These are phyloP conservation scores for Aplosporella prunicola DNA, from an alignment of 2,329 filamentous ascomycete species.

Conservation along the genomic window DNA sequence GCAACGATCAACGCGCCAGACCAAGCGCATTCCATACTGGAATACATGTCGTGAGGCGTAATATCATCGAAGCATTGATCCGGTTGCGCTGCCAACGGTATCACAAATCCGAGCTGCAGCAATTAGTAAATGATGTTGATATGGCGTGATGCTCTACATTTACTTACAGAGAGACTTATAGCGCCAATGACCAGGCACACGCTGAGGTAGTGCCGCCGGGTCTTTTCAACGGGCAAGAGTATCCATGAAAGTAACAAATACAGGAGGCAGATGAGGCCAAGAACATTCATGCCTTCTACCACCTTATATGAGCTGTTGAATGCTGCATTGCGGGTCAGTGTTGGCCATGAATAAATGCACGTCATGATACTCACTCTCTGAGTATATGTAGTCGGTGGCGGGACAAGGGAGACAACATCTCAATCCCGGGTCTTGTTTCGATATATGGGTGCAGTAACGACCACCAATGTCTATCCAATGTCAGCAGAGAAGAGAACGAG, in stretches of 20 bases:
- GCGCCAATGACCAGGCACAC: slow-evolving; percentile 73
- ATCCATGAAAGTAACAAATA: slow-evolving; percentile 75
- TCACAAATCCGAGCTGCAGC: slow-evolving; percentile 73
- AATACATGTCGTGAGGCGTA: slow-evolving; percentile 87
- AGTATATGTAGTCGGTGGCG: slow-evolving; percentile 65
- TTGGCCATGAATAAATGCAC: neutral
- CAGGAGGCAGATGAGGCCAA: slow-evolving; percentile 58
- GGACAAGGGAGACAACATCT: slow-evolving; percentile 88
- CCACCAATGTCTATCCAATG: slow-evolving; percentile 39
- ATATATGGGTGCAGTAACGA: slow-evolving; percentile 47
- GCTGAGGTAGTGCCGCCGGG: slow-evolving; percentile 84
- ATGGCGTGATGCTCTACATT: no score
- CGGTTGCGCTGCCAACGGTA: slow-evolving; percentile 70
- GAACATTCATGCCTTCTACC: slow-evolving; percentile 77
- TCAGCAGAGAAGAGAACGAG: slow-evolving; percentile 23
- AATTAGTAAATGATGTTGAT: neutral
- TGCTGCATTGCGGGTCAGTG: slow-evolving; percentile 24
- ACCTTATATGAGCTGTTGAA: slow-evolving; percentile 50
- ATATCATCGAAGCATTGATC: slow-evolving; percentile 81
- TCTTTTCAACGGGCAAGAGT: slow-evolving; percentile 75
- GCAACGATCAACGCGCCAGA: slow-evolving; percentile 79
- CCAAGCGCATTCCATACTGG: slow-evolving; percentile 70
- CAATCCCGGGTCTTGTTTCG: slow-evolving; percentile 36
- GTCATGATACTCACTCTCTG: slow-evolving; percentile 39
- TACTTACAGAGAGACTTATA: slow-evolving; percentile 65